Base-by-base conservation (phyloP, 83 land plant species). In the Picea abies region DNA sequence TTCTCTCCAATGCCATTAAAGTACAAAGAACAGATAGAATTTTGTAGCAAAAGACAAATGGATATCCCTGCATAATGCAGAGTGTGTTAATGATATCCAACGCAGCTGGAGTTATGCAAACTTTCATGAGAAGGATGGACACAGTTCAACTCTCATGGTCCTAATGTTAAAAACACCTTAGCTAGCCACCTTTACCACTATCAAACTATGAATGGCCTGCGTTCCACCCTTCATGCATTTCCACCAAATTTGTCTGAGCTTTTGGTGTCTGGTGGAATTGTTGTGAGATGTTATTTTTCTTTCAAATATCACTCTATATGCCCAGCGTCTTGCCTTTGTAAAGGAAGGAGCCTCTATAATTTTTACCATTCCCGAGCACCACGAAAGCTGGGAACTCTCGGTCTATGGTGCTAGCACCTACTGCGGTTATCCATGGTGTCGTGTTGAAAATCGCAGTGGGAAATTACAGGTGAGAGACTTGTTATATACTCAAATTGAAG, bases 341-440 rank as follows among this genome's bases (percentile, higher is more conserved):
- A 32, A 32, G 35, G 35, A 1, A 32, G 2, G 68, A 87, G 0
- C 95, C 95, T 0, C 77, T 9, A 60, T 80, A 44, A 0, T 73
- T 77, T 9, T 66, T 79, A 15, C 92, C 89, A 58, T 88, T 78
- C 20, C 93, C 95, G 0, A 93, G 92, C n/a, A 65, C 19, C 2
- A 63, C 73, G 10, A 5, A 37, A 2, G 82, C 82, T 11, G 82
- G 82, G 16, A 81, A 81, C 29, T 66, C 75, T 19, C 76, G 58
- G 23, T 81, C 60, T 23, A 81, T 2, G 5, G 82, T 81, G 26
- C 82, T 81, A 2, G 75, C 75, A 26, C 75, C 75, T 1, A 70
- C 44, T 6, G 75, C 17, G 20, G 26, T 35, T 5, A 70, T 70
- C 75, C 75, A 70, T 1, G 75, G 75, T 19, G 75, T 44, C 3